Evolutionary conservation across 148 eudicot species (phyloP).

Genomic region (Rhododendron vialii): DNA sequence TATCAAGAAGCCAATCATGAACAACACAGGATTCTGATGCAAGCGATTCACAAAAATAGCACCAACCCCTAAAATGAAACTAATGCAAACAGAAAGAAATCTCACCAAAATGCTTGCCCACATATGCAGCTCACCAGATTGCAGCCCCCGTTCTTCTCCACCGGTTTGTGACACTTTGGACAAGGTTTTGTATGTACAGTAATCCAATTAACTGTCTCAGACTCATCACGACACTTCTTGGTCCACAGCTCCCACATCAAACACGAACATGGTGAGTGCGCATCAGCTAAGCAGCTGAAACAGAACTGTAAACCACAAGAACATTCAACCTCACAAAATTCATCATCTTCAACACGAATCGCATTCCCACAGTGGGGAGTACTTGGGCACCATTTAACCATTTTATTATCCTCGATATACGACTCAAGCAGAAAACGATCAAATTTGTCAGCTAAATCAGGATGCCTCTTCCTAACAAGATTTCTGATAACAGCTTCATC

Average conservation of each 20-base stretch:
- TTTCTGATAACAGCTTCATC: slow-evolving; percentile 56
- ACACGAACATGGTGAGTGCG: slow-evolving; percentile 87
- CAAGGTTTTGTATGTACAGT: slow-evolving; percentile 59
- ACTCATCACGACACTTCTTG: slow-evolving; percentile 64
- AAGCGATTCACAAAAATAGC: background rate
- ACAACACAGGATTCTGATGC: background rate
- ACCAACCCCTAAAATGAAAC: background rate
- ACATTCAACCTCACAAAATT: slow-evolving; percentile 64
- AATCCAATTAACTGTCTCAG: slow-evolving; percentile 67
- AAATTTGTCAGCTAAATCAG: slow-evolving; percentile 58
- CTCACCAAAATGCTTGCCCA: slow-evolving; percentile 69
- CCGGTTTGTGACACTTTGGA: slow-evolving; percentile 68
- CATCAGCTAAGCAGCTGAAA: slow-evolving; percentile 61
- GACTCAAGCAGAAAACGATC: slow-evolving; percentile 73
- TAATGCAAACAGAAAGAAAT: slow-evolving; percentile 4
- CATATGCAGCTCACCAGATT: slow-evolving; percentile 63
- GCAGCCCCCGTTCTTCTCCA: slow-evolving; percentile 83
- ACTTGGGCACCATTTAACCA: slow-evolving; percentile 83
- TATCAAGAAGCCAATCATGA: background rate
- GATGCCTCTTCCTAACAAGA: slow-evolving; percentile 45
- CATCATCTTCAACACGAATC: slow-evolving; percentile 57
- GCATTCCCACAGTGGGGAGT: slow-evolving; percentile 84
- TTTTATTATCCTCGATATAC: slow-evolving; percentile 71
- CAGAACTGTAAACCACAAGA: slow-evolving; percentile 72
- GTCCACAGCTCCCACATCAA: slow-evolving; percentile 72